Evolutionary conservation across 768 basidiomycete genomes (phyloP).

Genomic region (Pholiota conissans): DNA sequence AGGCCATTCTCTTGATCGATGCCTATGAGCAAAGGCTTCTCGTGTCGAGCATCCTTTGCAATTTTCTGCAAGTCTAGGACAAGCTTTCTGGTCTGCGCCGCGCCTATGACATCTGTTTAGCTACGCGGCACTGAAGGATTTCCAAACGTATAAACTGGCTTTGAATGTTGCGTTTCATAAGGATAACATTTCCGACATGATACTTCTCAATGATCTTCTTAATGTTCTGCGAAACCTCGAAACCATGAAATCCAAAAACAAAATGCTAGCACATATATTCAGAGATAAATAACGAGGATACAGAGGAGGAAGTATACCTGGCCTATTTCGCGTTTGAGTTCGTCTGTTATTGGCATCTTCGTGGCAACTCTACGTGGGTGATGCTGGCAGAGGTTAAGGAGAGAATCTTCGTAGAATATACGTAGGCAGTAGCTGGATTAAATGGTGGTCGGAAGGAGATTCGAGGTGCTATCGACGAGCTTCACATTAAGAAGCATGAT

Average conservation of each 20-base stretch:
- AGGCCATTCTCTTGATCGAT: slow-evolving; percentile 78
- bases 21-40: slow-evolving; percentile 59
- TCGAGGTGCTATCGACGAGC: too few relatives aligned
- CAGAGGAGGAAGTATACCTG: slow-evolving; percentile 15
- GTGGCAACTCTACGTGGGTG: neutral
- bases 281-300: neutral
- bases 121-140: neutral
- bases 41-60: slow-evolving; percentile 58
- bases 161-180: slow-evolving; percentile 68
- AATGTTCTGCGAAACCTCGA: slow-evolving; percentile 49
- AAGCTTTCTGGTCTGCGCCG: slow-evolving; percentile 48
- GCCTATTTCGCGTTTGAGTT: slow-evolving; percentile 36
- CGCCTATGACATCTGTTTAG: slow-evolving; percentile 32
- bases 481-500: too few relatives aligned
- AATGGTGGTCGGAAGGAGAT: too few relatives aligned
- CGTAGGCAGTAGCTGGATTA: too few relatives aligned
- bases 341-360: slow-evolving; percentile 27
- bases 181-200: slow-evolving; percentile 65
- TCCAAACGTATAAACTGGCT: slow-evolving; percentile 31
- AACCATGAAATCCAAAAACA: slow-evolving; percentile 69
- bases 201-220: slow-evolving; percentile 60
- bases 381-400: too few relatives aligned
- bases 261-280: slow-evolving; percentile 51
- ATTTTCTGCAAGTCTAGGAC: slow-evolving; percentile 51
- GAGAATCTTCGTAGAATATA: too few relatives aligned